Evolutionary conservation across 108 stramenopile genomes (phyloP).

Genomic region (Conticribra guillardii): DNA sequence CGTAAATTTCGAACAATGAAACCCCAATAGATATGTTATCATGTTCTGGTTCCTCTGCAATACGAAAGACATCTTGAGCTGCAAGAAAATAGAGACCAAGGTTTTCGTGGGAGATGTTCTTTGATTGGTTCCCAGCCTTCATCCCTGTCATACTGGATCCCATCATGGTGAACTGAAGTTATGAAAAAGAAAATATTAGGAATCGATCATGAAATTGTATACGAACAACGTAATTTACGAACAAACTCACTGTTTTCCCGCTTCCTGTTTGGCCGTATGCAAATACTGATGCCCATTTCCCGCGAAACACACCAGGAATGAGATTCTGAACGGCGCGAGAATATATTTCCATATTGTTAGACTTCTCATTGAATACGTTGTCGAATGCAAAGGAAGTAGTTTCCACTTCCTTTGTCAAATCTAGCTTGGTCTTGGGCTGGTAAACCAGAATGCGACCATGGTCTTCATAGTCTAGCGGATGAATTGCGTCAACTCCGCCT

Average conservation of each 20-base stretch:
- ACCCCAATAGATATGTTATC: conserved; percentile 74
- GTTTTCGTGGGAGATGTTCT: conserved; percentile 53
- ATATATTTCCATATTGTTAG: conserved; percentile 84
- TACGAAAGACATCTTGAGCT: conserved; percentile 90
- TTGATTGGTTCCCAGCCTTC: conserved; percentile 62
- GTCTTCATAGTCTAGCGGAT: conserved; percentile 70
- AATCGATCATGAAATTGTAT: neutral
- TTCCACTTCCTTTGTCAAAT: conserved; percentile 97
- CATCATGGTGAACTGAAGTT: conserved; percentile 93
- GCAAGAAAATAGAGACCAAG: conserved; percentile 92
- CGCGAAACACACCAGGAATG: conserved; percentile 87
- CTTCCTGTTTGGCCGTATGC: conserved; percentile 93
- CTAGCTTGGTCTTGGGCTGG: conserved; percentile 95
- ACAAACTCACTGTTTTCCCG: conserved; percentile 72
- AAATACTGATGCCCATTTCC: conserved; percentile 92
- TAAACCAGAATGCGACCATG: conserved; percentile 90
- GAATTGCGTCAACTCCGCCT: conserved; percentile 85
- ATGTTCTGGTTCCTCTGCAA: conserved; percentile 59
- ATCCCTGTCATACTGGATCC: conserved; percentile 82
- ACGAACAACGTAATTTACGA: neutral
- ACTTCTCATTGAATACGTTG: conserved; percentile 87
- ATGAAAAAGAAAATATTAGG: conserved; percentile 22
- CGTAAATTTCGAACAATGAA: conserved; percentile 98
- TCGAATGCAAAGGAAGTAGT: conserved; percentile 94
- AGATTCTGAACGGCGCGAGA: conserved; percentile 76